These are phyloP conservation scores for Apiospora koreana DNA, from an alignment of 2,329 filamentous ascomycete species.

Conservation along the genomic window DNA sequence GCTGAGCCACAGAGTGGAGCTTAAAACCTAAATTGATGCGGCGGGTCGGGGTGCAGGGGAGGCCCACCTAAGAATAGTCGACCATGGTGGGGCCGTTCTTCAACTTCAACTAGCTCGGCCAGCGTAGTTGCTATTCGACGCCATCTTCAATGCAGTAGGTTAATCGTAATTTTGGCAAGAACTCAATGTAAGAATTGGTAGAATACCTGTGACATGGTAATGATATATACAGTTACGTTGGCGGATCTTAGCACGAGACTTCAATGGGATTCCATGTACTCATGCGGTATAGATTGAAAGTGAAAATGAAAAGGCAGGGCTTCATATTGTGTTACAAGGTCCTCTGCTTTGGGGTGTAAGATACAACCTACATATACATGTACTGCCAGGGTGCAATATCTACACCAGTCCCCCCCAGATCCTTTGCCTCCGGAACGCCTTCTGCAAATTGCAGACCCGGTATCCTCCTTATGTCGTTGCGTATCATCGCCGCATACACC, in stretches of 20 bases:
- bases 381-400: neutral
- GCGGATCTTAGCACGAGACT: too few species aligned
- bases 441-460: neutral
- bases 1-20: neutral
- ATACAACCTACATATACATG: conserved; percentile 11
- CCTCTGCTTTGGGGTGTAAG: neutral
- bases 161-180: too few species aligned
- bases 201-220: too few species aligned
- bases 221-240: too few species aligned
- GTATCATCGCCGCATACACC: conserved; percentile 6
- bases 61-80: neutral
- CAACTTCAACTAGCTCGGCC: neutral
- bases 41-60: neutral
- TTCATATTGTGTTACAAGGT: neutral
- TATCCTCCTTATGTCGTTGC: neutral
- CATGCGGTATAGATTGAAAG: neutral
- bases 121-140: neutral
- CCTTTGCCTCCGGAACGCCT: neutral
- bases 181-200: too few species aligned
- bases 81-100: neutral
- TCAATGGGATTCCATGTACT: neutral
- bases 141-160: too few species aligned
- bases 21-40: neutral
- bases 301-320: neutral
- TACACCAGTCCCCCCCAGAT: neutral